Base-by-base conservation (phyloP, 441 rosid genomes). In the Aquilaria agallochum region DNA sequence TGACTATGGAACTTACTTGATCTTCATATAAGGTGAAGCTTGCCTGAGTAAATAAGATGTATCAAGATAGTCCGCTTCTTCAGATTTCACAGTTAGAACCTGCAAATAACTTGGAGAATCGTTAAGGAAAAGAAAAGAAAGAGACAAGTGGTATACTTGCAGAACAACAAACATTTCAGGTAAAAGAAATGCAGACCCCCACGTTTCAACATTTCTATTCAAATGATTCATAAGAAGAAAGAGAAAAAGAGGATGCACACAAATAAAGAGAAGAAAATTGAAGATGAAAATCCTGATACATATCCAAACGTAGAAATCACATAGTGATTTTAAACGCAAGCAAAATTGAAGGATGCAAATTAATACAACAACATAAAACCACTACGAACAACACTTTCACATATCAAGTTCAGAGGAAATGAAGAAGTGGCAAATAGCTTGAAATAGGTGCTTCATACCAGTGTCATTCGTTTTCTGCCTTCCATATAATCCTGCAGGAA, bases 21-120 rank as follows among this genome's bases (percentile, higher is more conserved):
- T 90, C 69, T 85, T 84, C 91, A 80, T 93, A 31, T 68, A 93
- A 13, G 97, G 98, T n/a, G 96, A 87, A 57, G 96, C 95, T 72
- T 93, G 97, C 81, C 86, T 79, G 56, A 93, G 63, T 52, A 93
- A 78, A 70, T 82, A 81, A 14, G 87, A 76, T 12, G 95, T 75
- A 71, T 88, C 97, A 36, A 80, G 81, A 76, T 85, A 93, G 68
- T 87, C 97, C 27, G 84, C 90, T 75, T 82, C 95, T 64, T 90
- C 96, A 53, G 95, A 73, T 73, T 87, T 90, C 36, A 90, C 88
- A 13, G 97, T 87, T 72, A 90, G 77, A 69, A 93, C 74, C 98
- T 93, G 79, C 59, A 74, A 63, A 67, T 11, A 62, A n/a, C 62
- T 20, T 20, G 27, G 27, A 20, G 27, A 20, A 20, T 20, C 27